phyloP scores from a whole-genome alignment of 2,329 filamentous ascomycete species.

The Tothia fuscella region DNA sequence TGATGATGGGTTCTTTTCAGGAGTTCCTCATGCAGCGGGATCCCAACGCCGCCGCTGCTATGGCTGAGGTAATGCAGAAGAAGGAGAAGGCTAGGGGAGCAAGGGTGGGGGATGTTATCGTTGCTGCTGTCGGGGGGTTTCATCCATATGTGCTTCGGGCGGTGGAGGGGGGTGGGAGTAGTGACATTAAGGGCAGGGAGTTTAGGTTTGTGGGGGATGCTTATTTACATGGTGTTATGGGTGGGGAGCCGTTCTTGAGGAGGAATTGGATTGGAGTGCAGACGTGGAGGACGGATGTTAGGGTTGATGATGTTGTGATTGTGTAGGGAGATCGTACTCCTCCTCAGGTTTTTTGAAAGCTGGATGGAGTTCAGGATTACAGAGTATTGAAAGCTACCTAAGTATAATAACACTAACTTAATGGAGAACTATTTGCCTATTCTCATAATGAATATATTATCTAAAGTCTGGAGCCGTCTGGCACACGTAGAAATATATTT shows the following conservation, averaged over 20 bases:
- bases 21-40: background rate
- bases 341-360: no score
- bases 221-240: constrained; percentile 9
- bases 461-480: no score
- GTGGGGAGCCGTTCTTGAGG: background rate
- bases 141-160: background rate
- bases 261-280: background rate
- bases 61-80: background rate
- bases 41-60: background rate
- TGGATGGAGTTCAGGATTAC: no score
- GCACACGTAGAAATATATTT: no score
- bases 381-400: no score
- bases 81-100: constrained; percentile 1
- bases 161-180: background rate
- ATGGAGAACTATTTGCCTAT: no score
- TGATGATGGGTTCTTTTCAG: background rate
- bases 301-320: background rate
- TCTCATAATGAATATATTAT: no score
- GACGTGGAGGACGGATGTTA: background rate
- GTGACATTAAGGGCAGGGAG: background rate
- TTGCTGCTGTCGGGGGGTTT: constrained; percentile 3
- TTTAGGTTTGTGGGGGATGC: constrained; percentile 4
- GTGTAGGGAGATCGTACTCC: no score
- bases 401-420: no score
- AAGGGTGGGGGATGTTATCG: constrained; percentile 1